A percentile compares a stretch with the other conserved stretches of the same genome.
Conservation (phyloP, 495 filamentous ascomycete species). For the Darksidea phi region DNA sequence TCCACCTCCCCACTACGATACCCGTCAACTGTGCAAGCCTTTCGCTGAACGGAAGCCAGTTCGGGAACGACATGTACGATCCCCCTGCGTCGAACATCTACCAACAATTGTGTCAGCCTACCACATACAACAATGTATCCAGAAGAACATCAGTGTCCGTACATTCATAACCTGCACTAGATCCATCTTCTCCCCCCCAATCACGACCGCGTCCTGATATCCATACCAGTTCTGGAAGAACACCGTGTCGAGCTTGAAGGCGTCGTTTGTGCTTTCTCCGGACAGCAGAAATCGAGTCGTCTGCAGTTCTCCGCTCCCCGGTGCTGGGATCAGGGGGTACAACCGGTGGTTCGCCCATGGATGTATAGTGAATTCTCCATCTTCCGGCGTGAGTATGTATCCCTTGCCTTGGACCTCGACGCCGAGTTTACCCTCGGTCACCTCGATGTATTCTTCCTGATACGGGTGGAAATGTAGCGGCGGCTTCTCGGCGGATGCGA, state of each 20-base stretch:
- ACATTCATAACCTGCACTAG: slow-evolving; percentile 49
- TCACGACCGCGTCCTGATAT: slow-evolving; percentile 51
- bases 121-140: too few species aligned
- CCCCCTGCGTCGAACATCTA: slow-evolving; percentile 53
- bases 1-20: slow-evolving; percentile 52
- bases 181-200: slow-evolving; percentile 45
- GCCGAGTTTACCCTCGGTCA: slow-evolving; percentile 43
- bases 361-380: slow-evolving; percentile 43
- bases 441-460: slow-evolving; percentile 48
- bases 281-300: slow-evolving; percentile 33
- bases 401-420: slow-evolving; percentile 45
- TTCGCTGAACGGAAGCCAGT: slow-evolving; percentile 49
- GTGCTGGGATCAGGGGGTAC: slow-evolving; percentile 43
- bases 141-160: too few species aligned
- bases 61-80: slow-evolving; percentile 49
- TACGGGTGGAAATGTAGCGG: slow-evolving; percentile 50
- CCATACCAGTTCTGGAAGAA: slow-evolving; percentile 60
- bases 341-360: slow-evolving; percentile 47
- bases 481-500: slow-evolving; percentile 38
- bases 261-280: slow-evolving; percentile 39
- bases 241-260: slow-evolving; percentile 47
- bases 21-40: slow-evolving; percentile 43
- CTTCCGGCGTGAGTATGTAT: slow-evolving; percentile 35
- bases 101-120: too few species aligned
- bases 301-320: background rate